Evolutionary conservation across 139 green algal species (phyloP).

Genomic region (Zygnema cylindricum): DNA sequence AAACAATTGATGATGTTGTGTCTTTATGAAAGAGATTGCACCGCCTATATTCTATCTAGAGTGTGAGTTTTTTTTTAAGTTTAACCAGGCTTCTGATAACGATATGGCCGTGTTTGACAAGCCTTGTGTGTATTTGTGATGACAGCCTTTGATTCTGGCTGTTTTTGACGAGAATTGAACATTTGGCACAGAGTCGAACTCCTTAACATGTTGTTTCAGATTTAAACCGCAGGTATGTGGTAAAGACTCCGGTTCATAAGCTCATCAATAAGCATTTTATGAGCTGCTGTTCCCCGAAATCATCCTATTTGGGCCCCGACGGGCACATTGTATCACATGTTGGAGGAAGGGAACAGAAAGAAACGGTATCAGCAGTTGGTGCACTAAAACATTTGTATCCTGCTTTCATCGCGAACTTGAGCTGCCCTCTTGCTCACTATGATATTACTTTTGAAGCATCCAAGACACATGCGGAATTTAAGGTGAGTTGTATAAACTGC

Average conservation of each 20-base stretch:
- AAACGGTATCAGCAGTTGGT: not conserved
- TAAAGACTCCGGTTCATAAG: constrained; percentile 39
- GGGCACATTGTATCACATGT: not conserved
- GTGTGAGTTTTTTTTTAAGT: not conserved
- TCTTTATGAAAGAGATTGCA: too few relatives aligned
- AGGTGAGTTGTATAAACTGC: too few relatives aligned
- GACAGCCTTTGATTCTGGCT: not conserved
- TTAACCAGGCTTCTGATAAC: not conserved
- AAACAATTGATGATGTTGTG: too few relatives aligned
- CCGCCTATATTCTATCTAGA: not conserved
- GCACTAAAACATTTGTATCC: not conserved
- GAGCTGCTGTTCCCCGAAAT: not conserved
- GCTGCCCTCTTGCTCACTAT: constrained; percentile 30
- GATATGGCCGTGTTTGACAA: not conserved
- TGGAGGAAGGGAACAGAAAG: not conserved
- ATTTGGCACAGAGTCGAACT: too few relatives aligned
- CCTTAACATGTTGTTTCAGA: constrained; percentile 36
- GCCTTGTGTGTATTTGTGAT: not conserved
- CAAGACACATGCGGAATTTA: constrained; percentile 50
- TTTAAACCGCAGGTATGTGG: constrained; percentile 42
- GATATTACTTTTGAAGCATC: constrained; percentile 44
- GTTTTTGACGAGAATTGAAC: too few relatives aligned
- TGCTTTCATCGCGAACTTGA: constrained; percentile 38
- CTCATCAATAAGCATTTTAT: constrained; percentile 20
- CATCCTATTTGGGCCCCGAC: not conserved